Conservation (phyloP, 2,329 filamentous ascomycete species). For the Aureobasidium sp. region DNA sequence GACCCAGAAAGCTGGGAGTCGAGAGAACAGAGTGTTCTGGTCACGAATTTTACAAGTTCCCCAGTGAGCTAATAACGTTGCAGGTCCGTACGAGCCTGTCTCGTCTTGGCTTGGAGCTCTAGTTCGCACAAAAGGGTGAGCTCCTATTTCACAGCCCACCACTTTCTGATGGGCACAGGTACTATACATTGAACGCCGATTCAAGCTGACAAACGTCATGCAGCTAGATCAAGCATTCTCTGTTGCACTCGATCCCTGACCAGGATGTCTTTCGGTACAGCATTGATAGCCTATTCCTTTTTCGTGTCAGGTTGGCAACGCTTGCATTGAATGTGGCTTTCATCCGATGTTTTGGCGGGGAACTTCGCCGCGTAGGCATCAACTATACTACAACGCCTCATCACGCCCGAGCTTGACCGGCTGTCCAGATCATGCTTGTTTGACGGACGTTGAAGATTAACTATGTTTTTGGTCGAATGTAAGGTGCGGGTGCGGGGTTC, state of each 20-base stretch:
- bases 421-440: neutral
- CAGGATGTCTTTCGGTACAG: neutral
- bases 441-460: neutral
- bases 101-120: neutral
- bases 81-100: neutral
- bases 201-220: neutral
- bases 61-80: neutral
- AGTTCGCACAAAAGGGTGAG: neutral
- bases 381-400: neutral
- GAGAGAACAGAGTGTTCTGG: neutral
- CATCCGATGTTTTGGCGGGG: neutral
- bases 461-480: neutral
- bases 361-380: neutral
- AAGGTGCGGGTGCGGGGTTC: neutral
- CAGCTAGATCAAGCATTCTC: neutral
- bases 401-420: neutral
- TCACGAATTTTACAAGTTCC: neutral
- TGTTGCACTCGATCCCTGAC: neutral
- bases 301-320: neutral
- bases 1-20: neutral
- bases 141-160: neutral
- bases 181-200: neutral
- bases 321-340: slow-evolving; percentile 12
- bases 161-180: neutral
- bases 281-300: neutral